Percentiles rank a stretch among this genome's conserved stretches.
Evolutionary conservation across 2,329 filamentous ascomycete genomes (phyloP).

Genomic region (Cordyceps tenuipes): DNA sequence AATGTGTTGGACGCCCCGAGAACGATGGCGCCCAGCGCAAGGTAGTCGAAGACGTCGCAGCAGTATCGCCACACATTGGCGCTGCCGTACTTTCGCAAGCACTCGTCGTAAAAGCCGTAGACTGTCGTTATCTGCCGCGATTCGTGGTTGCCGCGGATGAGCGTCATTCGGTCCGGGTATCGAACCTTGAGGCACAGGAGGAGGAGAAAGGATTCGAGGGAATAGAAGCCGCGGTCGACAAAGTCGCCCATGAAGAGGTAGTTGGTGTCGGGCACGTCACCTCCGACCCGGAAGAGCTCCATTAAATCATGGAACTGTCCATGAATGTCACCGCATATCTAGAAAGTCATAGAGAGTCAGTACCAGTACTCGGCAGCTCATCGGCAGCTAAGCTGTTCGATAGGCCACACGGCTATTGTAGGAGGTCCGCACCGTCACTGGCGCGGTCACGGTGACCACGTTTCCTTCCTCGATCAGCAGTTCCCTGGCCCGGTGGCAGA

Average conservation of each 20-base stretch:
- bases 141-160: slow-evolving; percentile 93
- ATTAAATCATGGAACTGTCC: slow-evolving; percentile 95
- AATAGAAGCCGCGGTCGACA: slow-evolving; percentile 96
- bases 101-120: slow-evolving; percentile 98
- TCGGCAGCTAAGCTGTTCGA: background rate
- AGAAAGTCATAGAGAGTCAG: background rate
- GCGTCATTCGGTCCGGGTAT: slow-evolving; percentile 93
- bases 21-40: slow-evolving; percentile 81
- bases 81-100: slow-evolving; percentile 88
- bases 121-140: slow-evolving; percentile 95
- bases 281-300: slow-evolving; percentile 91
- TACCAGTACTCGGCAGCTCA: too few relatives aligned
- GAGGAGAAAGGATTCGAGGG: slow-evolving; percentile 90
- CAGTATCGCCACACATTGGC: slow-evolving; percentile 97
- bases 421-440: slow-evolving; percentile 67
- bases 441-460: slow-evolving; percentile 88
- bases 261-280: slow-evolving; percentile 89
- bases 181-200: slow-evolving; percentile 93
- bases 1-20: slow-evolving; percentile 72
- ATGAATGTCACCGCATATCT: slow-evolving; percentile 96
- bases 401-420: background rate
- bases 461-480: slow-evolving; percentile 96
- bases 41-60: slow-evolving; percentile 96
- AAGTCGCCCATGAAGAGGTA: slow-evolving; percentile 99
- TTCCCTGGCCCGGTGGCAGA: slow-evolving; percentile 95